A percentile compares a stretch with the other conserved stretches of the same genome.
These are phyloP conservation scores for Oleoguttula mirabilis DNA, from an alignment of 495 filamentous ascomycete genomes.

Conservation along the genomic window DNA sequence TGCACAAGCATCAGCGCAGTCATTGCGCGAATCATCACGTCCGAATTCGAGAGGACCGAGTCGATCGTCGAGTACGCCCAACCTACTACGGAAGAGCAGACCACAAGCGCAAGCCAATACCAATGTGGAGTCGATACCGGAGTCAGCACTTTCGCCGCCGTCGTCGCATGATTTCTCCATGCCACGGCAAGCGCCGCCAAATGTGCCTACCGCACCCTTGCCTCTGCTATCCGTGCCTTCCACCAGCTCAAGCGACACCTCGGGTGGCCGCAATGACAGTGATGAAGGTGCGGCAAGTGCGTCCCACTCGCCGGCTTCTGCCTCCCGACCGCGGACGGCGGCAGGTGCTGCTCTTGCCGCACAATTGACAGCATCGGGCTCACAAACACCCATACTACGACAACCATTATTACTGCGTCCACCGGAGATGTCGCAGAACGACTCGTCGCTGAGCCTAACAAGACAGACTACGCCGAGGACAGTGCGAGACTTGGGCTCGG, in stretches of 20 bases:
- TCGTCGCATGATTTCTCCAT: not conserved
- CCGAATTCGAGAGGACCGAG: not conserved
- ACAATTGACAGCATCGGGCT: conserved; percentile 2
- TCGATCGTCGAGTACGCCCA: conserved; percentile 9
- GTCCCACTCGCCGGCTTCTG: not conserved
- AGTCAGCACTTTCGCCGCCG: conserved; percentile 1
- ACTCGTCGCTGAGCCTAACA: conserved; percentile 6
- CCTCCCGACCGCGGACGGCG: conserved; percentile 1
- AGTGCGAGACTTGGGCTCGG: conserved; percentile 33
- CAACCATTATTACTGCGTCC: not conserved
- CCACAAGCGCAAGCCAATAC: not conserved
- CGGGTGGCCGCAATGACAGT: conserved; percentile 4
- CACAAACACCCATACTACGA: not conserved
- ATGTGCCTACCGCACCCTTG: not conserved
- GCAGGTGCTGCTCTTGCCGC: conserved; percentile 9
- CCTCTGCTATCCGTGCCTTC: conserved; percentile 1
- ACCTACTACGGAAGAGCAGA: conserved; percentile 8
- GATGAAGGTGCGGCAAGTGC: conserved; percentile 4
- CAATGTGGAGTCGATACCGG: not conserved
- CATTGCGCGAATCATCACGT: conserved; percentile 15
- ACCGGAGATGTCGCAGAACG: conserved; percentile 8
- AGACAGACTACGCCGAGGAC: conserved; percentile 11
- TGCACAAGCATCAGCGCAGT: conserved; percentile 18
- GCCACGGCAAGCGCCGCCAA: not conserved
- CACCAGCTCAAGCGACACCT: conserved; percentile 2